Base-by-base conservation (phyloP, 768 basidiomycete genomes). In the Glaciozyma martinii region DNA sequence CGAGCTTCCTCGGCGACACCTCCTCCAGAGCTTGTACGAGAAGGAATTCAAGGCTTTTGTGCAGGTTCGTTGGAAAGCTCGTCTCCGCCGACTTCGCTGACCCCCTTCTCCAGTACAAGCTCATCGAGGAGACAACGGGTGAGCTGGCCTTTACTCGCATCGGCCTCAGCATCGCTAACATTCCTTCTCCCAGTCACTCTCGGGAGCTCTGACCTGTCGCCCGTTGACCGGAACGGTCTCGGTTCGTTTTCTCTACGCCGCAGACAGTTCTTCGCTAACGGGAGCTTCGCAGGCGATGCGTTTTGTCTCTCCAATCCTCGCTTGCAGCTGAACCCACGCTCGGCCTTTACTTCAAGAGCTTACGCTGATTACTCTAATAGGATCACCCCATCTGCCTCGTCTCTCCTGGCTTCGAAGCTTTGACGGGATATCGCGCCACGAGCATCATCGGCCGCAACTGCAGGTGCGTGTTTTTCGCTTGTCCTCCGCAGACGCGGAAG, bases 371-470 rank as follows among this genome's bases (percentile, higher is more conserved):
- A n/a, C n/a, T 19, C 7, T 29, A 15, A 7, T 23, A 30, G 27
- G 66, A 63, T 46, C 56, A 60, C 13, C 66, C 66, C 29, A 64
- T 67, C 33, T 59, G 61, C 3, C 50, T 60, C 43, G 61, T 61
- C 52, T 63, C 61, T 1, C 61, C 61, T 1, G 66, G 61, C 0
- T 67, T 67, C 54, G 59, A 43, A 19, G 32, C 46, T 6, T 12
- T 67, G 37, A 67, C 66, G 3, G 66, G 66, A 12, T 67, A 63
- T 54, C 1, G 42, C 0, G 53, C 47, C 5, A 47, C 49, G n/a
- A 29, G 21, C 8, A 64, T 67, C 56, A 43, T 63, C 21, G 66
- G 66, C 1, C 55, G 66, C 29, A 67, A 64, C 56, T 67, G 66
- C 60, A 29, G 66, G 33, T 33, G 33, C 33, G 33, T 33, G 5